A percentile compares a stretch with the other conserved stretches of the same genome.
phyloP scores from a whole-genome alignment of 257 asterid genomes.

The Solanum medicagineum region DNA sequence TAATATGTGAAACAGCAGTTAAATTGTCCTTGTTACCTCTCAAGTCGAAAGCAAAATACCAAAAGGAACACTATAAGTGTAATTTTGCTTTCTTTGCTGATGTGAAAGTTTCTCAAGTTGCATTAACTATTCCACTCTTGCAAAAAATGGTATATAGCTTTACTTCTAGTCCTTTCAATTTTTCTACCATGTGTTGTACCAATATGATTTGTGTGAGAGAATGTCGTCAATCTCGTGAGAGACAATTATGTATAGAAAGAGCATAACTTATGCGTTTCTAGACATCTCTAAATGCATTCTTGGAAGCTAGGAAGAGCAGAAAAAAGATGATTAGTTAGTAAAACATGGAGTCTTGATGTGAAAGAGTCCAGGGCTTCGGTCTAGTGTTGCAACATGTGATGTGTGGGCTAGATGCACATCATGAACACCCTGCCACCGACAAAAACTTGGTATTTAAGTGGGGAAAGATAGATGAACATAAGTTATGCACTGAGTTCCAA shows the following conservation, averaged over 20 bases:
- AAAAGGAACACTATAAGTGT: neutral
- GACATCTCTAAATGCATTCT: neutral
- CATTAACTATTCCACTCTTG: neutral
- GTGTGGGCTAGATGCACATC: neutral
- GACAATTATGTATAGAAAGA: neutral
- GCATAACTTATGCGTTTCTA: neutral
- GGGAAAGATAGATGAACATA: neutral
- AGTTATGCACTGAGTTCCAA: neutral
- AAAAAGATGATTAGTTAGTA: neutral
- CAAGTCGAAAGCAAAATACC: neutral
- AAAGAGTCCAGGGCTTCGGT: neutral
- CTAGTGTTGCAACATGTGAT: neutral
- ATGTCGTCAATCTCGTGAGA: neutral
- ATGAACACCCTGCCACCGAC: neutral
- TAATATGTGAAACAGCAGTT: neutral
- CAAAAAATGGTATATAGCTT: neutral
- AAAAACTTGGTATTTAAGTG: neutral
- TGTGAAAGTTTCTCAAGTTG: neutral
- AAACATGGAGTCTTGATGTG: neutral
- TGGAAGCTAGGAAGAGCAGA: neutral
- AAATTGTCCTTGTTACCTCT: neutral
- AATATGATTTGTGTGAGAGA: neutral
- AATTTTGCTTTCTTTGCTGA: neutral
- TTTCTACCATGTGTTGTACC: neutral
- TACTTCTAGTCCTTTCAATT: neutral